phyloP scores from a whole-genome alignment of 305 asterid species.

The Fraxinus albicans region DNA sequence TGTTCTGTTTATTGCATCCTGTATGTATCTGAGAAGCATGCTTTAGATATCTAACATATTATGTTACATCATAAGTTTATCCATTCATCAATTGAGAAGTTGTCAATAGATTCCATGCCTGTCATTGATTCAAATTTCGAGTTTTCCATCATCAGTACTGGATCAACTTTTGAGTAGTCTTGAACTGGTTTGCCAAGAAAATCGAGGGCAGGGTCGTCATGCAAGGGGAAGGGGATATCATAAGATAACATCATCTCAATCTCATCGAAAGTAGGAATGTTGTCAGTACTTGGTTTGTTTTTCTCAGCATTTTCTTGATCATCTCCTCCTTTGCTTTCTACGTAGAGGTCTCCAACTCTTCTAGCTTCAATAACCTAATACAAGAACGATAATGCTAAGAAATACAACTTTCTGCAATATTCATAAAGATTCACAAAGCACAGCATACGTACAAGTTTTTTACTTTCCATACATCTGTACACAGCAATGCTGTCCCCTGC shows the following conservation, averaged over 20 bases:
- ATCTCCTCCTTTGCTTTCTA: slow-evolving; percentile 24
- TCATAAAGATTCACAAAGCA: background rate
- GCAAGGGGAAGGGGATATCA: slow-evolving; percentile 43
- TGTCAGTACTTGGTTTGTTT: slow-evolving; percentile 20
- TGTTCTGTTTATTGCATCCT: background rate
- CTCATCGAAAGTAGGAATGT: slow-evolving; percentile 33
- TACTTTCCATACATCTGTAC: slow-evolving; percentile 55
- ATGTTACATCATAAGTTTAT: background rate
- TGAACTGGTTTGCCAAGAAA: slow-evolving; percentile 49
- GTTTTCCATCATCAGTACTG: slow-evolving; percentile 10
- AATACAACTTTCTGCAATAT: background rate
- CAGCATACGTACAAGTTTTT: slow-evolving; percentile 50
- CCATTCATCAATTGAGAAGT: slow-evolving; percentile 32
- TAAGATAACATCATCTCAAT: slow-evolving; percentile 41
- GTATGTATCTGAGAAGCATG: background rate
- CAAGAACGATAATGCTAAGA: background rate
- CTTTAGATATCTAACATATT: background rate
- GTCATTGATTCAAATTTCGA: slow-evolving; percentile 25
- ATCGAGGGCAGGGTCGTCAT: slow-evolving; percentile 60
- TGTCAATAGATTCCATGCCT: slow-evolving; percentile 31
- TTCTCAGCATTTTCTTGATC: slow-evolving; percentile 9
- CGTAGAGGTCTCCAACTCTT: slow-evolving; percentile 31
- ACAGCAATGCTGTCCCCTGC: slow-evolving; percentile 60
- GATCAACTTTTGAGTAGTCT: slow-evolving; percentile 24
- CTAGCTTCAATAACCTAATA: slow-evolving; percentile 70